These are phyloP conservation scores for Macrophomina phaseolina DNA, from an alignment of 2,329 filamentous ascomycete genomes.

Conservation along the genomic window DNA sequence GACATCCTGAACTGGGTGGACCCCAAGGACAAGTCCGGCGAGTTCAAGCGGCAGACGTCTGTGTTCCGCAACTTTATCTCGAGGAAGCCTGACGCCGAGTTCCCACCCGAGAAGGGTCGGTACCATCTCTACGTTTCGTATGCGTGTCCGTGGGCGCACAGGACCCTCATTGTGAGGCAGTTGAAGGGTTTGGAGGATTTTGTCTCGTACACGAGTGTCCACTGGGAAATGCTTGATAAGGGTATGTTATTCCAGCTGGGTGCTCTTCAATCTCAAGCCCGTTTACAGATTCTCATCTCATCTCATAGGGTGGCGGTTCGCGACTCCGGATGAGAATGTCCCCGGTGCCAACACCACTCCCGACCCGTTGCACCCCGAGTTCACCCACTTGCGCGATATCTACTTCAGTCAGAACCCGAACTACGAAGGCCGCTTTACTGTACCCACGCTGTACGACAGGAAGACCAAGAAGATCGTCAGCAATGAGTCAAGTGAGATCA, in stretches of 20 bases:
- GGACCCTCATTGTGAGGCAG: conserved; percentile 83
- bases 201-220: conserved; percentile 79
- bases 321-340: conserved; percentile 65
- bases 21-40: conserved; percentile 77
- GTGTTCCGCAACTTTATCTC: conserved; percentile 84
- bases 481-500: conserved; percentile 92
- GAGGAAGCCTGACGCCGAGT: conserved; percentile 71
- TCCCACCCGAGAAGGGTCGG: conserved; percentile 82
- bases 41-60: conserved; percentile 89
- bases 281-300: background rate
- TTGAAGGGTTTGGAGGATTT: conserved; percentile 92
- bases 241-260: conserved; percentile 50
- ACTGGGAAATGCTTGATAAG: conserved; percentile 82
- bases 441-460: conserved; percentile 85
- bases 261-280: no score
- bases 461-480: conserved; percentile 77
- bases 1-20: conserved; percentile 83
- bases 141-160: conserved; percentile 92
- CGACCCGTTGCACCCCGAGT: conserved; percentile 70
- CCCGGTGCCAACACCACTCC: conserved; percentile 62
- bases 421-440: conserved; percentile 82
- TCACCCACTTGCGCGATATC: conserved; percentile 76
- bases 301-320: conserved; percentile 80
- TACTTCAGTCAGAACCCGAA: conserved; percentile 77
- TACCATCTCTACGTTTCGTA: conserved; percentile 97